Evolutionary conservation across 495 filamentous ascomycete species (phyloP).

Genomic region (Endocarpon pusillum): DNA sequence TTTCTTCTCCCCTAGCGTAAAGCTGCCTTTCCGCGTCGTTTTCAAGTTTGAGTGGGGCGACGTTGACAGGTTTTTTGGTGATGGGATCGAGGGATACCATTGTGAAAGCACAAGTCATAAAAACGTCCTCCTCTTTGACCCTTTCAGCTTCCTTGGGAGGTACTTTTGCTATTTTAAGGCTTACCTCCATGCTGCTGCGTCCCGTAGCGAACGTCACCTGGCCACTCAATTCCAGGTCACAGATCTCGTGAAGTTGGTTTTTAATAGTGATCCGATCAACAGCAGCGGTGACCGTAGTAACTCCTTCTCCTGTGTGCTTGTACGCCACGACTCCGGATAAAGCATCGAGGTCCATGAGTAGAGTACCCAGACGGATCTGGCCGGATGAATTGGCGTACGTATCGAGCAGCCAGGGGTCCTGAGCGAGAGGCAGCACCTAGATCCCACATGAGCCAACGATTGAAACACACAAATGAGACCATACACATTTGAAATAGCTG

Average conservation of each 20-base stretch:
- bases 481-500: slow-evolving; percentile 43
- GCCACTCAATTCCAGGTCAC: slow-evolving; percentile 64
- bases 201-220: slow-evolving; percentile 71
- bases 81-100: slow-evolving; percentile 65
- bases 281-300: slow-evolving; percentile 68
- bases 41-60: slow-evolving; percentile 44
- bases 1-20: slow-evolving; percentile 52
- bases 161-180: slow-evolving; percentile 53
- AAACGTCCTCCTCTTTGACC: slow-evolving; percentile 46
- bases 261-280: slow-evolving; percentile 67
- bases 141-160: slow-evolving; percentile 35
- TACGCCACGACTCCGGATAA: slow-evolving; percentile 66
- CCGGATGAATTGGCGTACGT: slow-evolving; percentile 51
- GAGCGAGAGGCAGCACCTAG: slow-evolving; percentile 46
- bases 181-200: slow-evolving; percentile 65
- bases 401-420: slow-evolving; percentile 55
- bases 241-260: slow-evolving; percentile 56
- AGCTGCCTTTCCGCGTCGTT: slow-evolving; percentile 54
- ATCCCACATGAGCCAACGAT: slow-evolving; percentile 9
- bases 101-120: slow-evolving; percentile 70
- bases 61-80: slow-evolving; percentile 46
- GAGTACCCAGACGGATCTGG: slow-evolving; percentile 48
- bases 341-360: slow-evolving; percentile 74
- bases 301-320: slow-evolving; percentile 61
- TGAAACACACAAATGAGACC: slow-evolving; percentile 8